Evolutionary conservation across 192 early-diverging fungal genomes (phyloP).

Genomic region (Coemansia sp.): DNA sequence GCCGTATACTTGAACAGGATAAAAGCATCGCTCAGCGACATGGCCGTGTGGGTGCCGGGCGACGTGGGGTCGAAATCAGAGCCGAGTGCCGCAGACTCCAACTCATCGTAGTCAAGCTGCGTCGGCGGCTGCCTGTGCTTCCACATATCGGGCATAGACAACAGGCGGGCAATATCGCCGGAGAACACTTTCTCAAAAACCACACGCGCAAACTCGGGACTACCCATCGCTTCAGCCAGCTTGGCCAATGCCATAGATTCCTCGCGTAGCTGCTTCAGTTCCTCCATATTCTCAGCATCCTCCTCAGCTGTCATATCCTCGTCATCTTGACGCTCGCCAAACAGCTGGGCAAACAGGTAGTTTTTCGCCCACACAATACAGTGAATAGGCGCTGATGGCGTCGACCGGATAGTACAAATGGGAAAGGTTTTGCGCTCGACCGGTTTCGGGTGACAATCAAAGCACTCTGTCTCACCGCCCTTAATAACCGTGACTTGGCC

Average conservation of each 20-base stretch:
- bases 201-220: conserved; percentile 61
- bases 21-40: conserved; percentile 74
- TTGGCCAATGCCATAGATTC: conserved; percentile 75
- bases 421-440: conserved; percentile 85
- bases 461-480: conserved; percentile 84
- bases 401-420: conserved; percentile 97
- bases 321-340: conserved; percentile 62
- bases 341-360: conserved; percentile 84
- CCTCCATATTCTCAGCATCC: conserved; percentile 64
- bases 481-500: conserved; percentile 91
- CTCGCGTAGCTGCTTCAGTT: conserved; percentile 71
- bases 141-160: conserved; percentile 92
- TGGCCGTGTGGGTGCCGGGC: conserved; percentile 71
- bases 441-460: conserved; percentile 89
- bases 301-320: conserved; percentile 54
- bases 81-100: conserved; percentile 17
- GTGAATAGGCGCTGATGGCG: conserved; percentile 93
- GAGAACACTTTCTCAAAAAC: conserved; percentile 85
- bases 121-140: conserved; percentile 70
- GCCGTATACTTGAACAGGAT: conserved; percentile 70
- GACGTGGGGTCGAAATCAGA: conserved; percentile 21
- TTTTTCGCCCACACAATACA: conserved; percentile 99
- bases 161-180: conserved; percentile 77
- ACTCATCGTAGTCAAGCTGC: conserved; percentile 64
- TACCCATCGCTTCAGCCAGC: conserved; percentile 67